Evolutionary conservation across 805 yeast species (phyloP).

Genomic region (Starmera pachycereana): DNA sequence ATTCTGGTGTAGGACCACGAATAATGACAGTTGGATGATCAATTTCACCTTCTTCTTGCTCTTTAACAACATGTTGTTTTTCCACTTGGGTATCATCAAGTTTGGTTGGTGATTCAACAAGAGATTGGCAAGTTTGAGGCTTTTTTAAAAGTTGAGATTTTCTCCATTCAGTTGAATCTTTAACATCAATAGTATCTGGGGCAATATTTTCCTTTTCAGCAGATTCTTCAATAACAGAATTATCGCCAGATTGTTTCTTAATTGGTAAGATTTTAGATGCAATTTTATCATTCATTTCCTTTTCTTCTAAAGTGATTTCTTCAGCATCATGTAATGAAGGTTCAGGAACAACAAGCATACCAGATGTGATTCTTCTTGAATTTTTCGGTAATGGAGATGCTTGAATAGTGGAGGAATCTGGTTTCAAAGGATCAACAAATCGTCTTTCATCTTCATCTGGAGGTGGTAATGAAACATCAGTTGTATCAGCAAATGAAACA

Average conservation of each 20-base stretch:
- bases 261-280: constrained; percentile 14
- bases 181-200: background rate
- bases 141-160: background rate
- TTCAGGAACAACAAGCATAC: constrained; percentile 33
- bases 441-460: constrained; percentile 14
- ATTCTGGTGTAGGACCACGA: too few species aligned
- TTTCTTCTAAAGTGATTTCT: constrained; percentile 28
- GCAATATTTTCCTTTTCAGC: constrained; percentile 1
- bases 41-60: background rate
- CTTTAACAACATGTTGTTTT: too few species aligned
- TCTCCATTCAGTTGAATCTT: background rate
- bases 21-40: background rate
- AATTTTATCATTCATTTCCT: constrained; percentile 19
- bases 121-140: background rate
- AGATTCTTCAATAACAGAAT: constrained; percentile 1
- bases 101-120: too few species aligned
- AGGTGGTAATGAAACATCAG: constrained; percentile 21
- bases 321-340: constrained; percentile 31
- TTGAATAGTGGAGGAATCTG: constrained; percentile 5
- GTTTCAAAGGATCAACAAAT: constrained; percentile 16
- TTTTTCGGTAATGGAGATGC: constrained; percentile 16
- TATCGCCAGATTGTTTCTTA: constrained; percentile 6
- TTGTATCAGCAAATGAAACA: constrained; percentile 22
- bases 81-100: too few species aligned
- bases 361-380: constrained; percentile 30